These are phyloP conservation scores for Sporobolomyces pararoseus DNA, from an alignment of 768 basidiomycete species.

Conservation along the genomic window DNA sequence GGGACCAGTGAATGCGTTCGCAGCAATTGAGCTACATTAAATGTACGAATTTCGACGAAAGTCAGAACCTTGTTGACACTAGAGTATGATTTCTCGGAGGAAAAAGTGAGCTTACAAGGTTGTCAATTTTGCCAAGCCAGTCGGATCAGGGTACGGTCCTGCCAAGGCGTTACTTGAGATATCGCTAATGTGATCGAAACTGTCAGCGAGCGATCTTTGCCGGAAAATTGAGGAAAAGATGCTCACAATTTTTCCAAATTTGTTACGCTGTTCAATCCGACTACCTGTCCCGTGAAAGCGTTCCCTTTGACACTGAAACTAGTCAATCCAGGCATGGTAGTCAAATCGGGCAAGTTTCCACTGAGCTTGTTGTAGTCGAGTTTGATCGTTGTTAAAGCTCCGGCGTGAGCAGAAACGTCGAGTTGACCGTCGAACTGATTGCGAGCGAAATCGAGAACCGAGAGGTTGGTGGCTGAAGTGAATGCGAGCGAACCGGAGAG, in stretches of 20 bases:
- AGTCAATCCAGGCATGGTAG: conserved; percentile 2
- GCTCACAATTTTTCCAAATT: conserved; percentile 37
- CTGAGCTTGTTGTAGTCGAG: conserved; percentile 35
- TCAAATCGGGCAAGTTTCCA: conserved; percentile 25
- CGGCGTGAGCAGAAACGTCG: conserved; percentile 16
- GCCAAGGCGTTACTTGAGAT: conserved; percentile 5
- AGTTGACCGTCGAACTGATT: conserved; percentile 32
- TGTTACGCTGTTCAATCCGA: neutral
- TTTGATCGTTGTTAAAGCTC: conserved; percentile 17
- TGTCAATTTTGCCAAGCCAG: neutral
- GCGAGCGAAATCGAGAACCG: conserved; percentile 24
- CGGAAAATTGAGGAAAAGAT: too few species aligned
- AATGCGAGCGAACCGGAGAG: conserved; percentile 31
- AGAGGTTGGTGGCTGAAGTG: conserved; percentile 26
- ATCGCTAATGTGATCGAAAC: neutral
- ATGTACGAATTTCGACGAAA: too few species aligned
- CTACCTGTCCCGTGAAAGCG: conserved; percentile 22
- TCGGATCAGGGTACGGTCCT: conserved; percentile 25
- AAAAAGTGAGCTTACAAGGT: conserved; percentile 1
- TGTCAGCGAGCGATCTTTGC: neutral
- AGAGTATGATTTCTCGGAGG: neutral
- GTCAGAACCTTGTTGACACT: too few species aligned
- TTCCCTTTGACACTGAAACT: conserved; percentile 31
- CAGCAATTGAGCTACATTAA: conserved; percentile 7
- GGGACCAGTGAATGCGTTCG: conserved; percentile 14